Base-by-base conservation (phyloP, 805 yeast genomes). In the Monosporozyma siamensis region DNA sequence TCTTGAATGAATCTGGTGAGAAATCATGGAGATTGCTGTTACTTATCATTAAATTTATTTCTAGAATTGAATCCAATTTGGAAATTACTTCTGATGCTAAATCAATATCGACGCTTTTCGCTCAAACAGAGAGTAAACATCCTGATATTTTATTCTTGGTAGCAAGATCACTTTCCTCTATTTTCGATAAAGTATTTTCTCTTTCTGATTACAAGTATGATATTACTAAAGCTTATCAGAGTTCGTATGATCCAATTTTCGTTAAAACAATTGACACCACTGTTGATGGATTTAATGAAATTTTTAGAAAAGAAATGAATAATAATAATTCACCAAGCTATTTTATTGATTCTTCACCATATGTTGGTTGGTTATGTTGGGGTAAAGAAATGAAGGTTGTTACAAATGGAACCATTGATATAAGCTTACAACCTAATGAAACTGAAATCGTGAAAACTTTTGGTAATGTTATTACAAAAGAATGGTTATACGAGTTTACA, bases 351-450 rank as follows among this genome's bases (percentile, higher is more conserved):
- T 71, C 71, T 25, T 72, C 72, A 41, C 65, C 72, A 3, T 70
- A 66, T 52, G 64, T 67, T 9, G 92, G 95, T 0, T 82, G 88
- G 77, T 61, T 83, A n/a, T 80, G 80, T 41, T 86, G 95, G 95
- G 83, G 80, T 12, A 63, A 74, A 21, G 49, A 63, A 0, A 55
- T 80, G 62, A 56, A 58, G 17, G 87, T 71, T 4, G 41, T 56
- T 22, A 48, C 44, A 9, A 25, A 54, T 11, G 38, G 14, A 1
- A 30, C 45, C 2, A 63, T 79, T n/a, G 65, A 65, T 3, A 35
- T 52, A 11, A 42, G 43, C 10, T 63, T 81, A 17, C 63, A 55
- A 12, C 63, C 55, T 0, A 42, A 61, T 4, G 90, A 86, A 46
- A 40, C 44, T 0, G 47, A 49, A 2, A 61, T 74, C 0, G 49